phyloP scores from a whole-genome alignment of 2,329 filamentous ascomycete genomes.

The Seiridium cupressi region DNA sequence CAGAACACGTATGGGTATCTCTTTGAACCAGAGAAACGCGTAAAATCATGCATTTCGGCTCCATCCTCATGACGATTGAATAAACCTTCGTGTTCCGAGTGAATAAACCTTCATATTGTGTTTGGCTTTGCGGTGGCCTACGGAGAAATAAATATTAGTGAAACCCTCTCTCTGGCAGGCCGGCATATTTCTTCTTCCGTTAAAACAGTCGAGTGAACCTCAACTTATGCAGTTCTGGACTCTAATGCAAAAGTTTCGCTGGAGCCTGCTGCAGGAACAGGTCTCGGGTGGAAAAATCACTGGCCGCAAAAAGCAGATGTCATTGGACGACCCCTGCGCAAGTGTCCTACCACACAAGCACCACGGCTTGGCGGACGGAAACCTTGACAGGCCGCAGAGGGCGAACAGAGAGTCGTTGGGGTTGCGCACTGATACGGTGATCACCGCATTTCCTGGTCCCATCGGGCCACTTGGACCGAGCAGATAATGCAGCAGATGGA shows the following conservation, averaged over 20 bases:
- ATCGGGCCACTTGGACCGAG: slow-evolving; percentile 5
- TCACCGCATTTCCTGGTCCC: background rate
- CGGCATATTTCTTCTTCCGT: background rate
- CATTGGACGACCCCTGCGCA: slow-evolving; percentile 6
- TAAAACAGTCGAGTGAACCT: background rate
- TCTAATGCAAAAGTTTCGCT: background rate
- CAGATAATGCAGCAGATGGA: background rate
- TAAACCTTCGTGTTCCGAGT: slow-evolving; percentile 1
- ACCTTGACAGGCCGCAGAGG: background rate
- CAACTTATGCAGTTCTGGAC: slow-evolving; percentile 1
- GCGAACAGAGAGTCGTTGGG: background rate
- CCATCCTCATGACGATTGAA: background rate
- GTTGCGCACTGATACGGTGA: background rate
- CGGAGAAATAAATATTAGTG: background rate
- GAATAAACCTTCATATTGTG: slow-evolving; percentile 2
- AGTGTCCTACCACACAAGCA: background rate
- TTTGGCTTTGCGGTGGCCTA: background rate
- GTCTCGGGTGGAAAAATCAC: background rate
- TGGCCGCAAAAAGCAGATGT: background rate
- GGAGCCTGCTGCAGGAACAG: background rate
- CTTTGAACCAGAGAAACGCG: background rate
- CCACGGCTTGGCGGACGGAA: background rate
- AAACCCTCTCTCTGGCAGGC: background rate
- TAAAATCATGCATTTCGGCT: background rate
- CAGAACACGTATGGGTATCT: background rate